Conservation (phyloP, 192 early-diverging fungal species). For the Podila clonocystis region DNA sequence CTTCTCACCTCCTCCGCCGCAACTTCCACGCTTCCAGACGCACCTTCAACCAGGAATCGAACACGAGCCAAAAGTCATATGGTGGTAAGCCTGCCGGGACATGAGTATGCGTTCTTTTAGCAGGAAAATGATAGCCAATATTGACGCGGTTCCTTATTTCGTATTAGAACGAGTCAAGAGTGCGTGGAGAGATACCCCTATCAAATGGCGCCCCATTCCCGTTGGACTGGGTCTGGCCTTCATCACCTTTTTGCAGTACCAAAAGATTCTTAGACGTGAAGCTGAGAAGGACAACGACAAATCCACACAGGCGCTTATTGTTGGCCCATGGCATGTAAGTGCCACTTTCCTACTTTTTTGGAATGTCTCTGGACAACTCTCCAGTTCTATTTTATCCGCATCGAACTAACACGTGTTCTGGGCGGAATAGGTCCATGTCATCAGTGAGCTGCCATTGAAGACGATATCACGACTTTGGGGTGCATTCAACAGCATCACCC, state of each 20-base stretch:
- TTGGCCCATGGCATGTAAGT: slow-evolving; percentile 85
- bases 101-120: no score
- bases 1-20: slow-evolving; percentile 19
- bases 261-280: slow-evolving; percentile 58
- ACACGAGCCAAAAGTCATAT: slow-evolving; percentile 17
- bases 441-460: slow-evolving; percentile 89
- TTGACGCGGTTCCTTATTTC: no score
- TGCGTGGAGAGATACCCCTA: slow-evolving; percentile 59
- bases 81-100: background rate
- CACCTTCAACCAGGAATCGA: slow-evolving; percentile 7
- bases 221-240: slow-evolving; percentile 78
- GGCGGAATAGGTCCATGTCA: slow-evolving; percentile 75
- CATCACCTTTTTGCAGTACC: slow-evolving; percentile 73
- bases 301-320: slow-evolving; percentile 61
- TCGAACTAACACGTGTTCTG: no score
- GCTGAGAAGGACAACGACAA: slow-evolving; percentile 36
- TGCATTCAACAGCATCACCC: slow-evolving; percentile 81
- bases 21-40: slow-evolving; percentile 34
- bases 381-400: no score
- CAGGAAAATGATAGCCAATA: no score
- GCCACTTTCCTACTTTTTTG: background rate
- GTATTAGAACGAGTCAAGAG: slow-evolving; percentile 44
- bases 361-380: no score
- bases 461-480: slow-evolving; percentile 94
- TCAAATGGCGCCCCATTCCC: slow-evolving; percentile 80